Conservation (phyloP, 2,329 filamentous ascomycete species). For the Aureobasidium sp. region DNA sequence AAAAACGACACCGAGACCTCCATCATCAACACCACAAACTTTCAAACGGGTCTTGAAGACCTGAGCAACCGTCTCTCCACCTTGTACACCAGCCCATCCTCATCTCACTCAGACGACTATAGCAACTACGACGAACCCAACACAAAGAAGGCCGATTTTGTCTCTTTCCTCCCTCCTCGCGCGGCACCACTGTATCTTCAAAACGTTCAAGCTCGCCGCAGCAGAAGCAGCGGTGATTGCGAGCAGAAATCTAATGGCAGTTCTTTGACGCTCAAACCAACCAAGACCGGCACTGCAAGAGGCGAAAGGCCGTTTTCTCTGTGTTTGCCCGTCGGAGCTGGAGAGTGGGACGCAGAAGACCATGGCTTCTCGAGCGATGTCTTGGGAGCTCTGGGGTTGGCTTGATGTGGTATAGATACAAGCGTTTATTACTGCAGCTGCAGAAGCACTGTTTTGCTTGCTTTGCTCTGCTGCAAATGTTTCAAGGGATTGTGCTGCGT, state of each 20-base stretch:
- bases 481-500: no score
- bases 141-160: neutral
- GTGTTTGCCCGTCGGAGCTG: neutral
- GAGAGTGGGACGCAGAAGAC: neutral
- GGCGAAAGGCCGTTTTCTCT: neutral
- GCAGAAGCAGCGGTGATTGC: slow-evolving; percentile 1
- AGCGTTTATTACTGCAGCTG: no score
- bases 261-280: neutral
- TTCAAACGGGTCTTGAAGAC: slow-evolving; percentile 3
- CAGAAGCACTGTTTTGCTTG: no score
- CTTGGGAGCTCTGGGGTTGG: slow-evolving; percentile 8
- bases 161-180: neutral
- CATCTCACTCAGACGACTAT: neutral
- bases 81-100: neutral
- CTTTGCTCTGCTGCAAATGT: no score
- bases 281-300: neutral
- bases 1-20: neutral
- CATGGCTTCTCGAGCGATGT: neutral
- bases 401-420: no score
- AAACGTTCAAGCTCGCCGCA: neutral
- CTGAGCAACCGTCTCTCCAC: neutral
- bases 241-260: neutral
- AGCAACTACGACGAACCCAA: neutral
- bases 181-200: neutral
- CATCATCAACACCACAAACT: neutral